phyloP scores from a whole-genome alignment of 148 eudicot species.

The Spergularia marina region DNA sequence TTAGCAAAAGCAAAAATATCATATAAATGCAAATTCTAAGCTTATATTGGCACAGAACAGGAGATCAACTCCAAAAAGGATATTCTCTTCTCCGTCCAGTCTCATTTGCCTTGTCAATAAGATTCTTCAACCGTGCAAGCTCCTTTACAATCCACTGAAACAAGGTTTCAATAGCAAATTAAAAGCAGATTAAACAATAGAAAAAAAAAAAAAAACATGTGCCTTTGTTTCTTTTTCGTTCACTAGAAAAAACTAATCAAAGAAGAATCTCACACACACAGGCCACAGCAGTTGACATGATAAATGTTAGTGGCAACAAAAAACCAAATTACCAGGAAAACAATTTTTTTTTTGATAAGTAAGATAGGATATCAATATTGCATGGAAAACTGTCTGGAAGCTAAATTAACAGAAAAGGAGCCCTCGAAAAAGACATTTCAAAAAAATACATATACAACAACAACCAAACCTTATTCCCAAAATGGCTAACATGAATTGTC shows the following conservation, averaged over 20 bases:
- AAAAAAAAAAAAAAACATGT: neutral
- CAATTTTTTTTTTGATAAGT: neutral
- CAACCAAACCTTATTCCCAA: too few species aligned
- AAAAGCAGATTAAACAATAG: neutral
- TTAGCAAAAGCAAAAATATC: neutral
- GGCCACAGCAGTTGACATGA: neutral
- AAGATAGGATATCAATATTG: too few species aligned
- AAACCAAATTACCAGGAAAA: neutral
- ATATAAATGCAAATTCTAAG: neutral
- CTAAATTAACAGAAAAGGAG: neutral
- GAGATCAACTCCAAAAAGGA: conserved; percentile 25
- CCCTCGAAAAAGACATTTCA: too few species aligned
- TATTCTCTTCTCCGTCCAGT: conserved; percentile 35
- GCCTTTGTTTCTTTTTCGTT: neutral
- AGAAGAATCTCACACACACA: neutral
- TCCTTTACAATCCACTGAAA: conserved; percentile 34
- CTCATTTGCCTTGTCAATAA: conserved; percentile 36
- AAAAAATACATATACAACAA: too few species aligned
- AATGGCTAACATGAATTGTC: too few species aligned
- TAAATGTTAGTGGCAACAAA: neutral
- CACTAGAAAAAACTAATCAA: neutral
- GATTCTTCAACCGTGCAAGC: conserved; percentile 28
- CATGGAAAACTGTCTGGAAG: neutral
- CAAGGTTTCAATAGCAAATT: neutral
- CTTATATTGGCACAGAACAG: conserved; percentile 2